Percentiles rank a stretch among this genome's conserved stretches.
These are phyloP conservation scores for Penicillium sp. DNA, from an alignment of 2,329 filamentous ascomycete species.

Conservation along the genomic window DNA sequence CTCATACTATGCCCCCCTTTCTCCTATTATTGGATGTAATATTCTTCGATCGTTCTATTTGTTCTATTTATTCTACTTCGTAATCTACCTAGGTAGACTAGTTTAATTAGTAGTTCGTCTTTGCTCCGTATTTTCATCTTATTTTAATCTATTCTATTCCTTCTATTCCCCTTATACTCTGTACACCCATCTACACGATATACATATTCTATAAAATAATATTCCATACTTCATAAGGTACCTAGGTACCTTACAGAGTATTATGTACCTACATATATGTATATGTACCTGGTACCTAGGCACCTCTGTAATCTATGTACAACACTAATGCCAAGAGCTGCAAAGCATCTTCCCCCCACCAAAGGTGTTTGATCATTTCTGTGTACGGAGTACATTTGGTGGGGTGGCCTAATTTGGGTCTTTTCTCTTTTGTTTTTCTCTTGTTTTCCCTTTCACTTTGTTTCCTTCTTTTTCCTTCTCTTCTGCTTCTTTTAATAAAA, in stretches of 20 bases:
- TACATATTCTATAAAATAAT: not conserved
- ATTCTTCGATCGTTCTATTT: too few species aligned
- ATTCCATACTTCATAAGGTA: not conserved
- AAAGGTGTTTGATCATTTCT: conserved; percentile 1
- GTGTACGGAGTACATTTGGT: conserved; percentile 1
- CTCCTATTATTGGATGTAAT: not conserved
- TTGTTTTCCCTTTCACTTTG: not conserved
- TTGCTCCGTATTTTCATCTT: not conserved
- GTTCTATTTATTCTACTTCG: too few species aligned
- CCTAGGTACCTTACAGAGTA: too few species aligned
- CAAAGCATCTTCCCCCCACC: conserved; percentile 7
- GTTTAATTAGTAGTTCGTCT: not conserved
- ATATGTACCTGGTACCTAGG: too few species aligned
- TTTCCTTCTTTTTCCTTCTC: not conserved
- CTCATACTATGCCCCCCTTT: not conserved
- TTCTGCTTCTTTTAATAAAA: not conserved
- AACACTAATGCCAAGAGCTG: not conserved
- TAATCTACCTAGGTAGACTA: not conserved
- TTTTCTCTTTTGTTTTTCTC: not conserved
- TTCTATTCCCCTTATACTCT: not conserved
- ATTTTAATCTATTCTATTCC: not conserved
- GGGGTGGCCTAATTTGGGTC: not conserved
- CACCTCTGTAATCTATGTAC: too few species aligned
- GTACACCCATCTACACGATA: not conserved
- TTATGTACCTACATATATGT: too few species aligned